phyloP scores from a whole-genome alignment of 371 early-diverging fungal genomes.

The Mucor plumbeus region DNA sequence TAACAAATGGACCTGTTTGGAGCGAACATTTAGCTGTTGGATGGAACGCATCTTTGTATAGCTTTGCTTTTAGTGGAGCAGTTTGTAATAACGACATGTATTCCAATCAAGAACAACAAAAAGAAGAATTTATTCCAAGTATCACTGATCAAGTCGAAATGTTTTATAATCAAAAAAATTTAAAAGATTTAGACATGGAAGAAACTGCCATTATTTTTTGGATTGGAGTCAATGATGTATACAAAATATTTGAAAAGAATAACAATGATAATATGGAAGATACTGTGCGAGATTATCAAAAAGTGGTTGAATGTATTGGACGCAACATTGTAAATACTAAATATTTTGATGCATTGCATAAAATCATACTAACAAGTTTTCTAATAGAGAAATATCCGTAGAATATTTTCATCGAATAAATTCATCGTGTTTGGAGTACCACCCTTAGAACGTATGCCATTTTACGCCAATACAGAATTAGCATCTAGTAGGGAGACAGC shows the following conservation, averaged over 20 bases:
- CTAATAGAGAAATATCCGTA: slow-evolving; percentile 41
- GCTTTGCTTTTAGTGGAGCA: slow-evolving; percentile 52
- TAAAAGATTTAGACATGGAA: slow-evolving; percentile 33
- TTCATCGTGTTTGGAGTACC: slow-evolving; percentile 44
- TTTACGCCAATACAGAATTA: slow-evolving; percentile 24
- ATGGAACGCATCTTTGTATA: slow-evolving; percentile 48
- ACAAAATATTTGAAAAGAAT: slow-evolving; percentile 26
- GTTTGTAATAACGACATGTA: slow-evolving; percentile 41
- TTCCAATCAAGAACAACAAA: not conserved
- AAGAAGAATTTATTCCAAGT: slow-evolving; percentile 31
- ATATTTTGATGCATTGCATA: not conserved
- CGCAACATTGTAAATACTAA: slow-evolving; percentile 40
- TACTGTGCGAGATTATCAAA: slow-evolving; percentile 7
- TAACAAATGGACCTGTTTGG: slow-evolving; percentile 58
- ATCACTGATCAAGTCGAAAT: slow-evolving; percentile 51
- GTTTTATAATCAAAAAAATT: slow-evolving; percentile 40
- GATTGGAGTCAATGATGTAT: slow-evolving; percentile 50
- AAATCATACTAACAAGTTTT: not conserved
- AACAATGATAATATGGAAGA: not conserved
- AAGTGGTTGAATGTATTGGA: slow-evolving; percentile 41
- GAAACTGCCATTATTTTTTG: slow-evolving; percentile 48
- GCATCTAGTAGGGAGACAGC: slow-evolving; percentile 28
- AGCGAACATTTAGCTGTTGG: slow-evolving; percentile 48
- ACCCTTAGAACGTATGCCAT: slow-evolving; percentile 48
- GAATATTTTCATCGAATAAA: slow-evolving; percentile 39